A percentile compares a stretch with the other conserved stretches of the same genome.
Evolutionary conservation across 2,329 filamentous ascomycete genomes (phyloP).

Genomic region (Diplocarpon rosae): DNA sequence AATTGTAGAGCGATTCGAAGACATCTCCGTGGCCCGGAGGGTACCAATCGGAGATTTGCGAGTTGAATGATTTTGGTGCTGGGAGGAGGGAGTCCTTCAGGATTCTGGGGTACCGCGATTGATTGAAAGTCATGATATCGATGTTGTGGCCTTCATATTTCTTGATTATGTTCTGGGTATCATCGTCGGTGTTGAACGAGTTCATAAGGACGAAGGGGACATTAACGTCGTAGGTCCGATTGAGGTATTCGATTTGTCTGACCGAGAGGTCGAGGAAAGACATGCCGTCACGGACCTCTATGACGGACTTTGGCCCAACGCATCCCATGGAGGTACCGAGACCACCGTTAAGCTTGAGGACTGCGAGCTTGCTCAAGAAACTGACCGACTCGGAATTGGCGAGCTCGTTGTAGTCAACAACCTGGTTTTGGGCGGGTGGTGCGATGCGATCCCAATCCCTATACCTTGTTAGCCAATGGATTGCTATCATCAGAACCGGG

Average conservation of each 20-base stretch:
- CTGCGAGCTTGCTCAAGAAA: conserved; percentile 94
- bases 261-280: conserved; percentile 98
- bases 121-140: conserved; percentile 99
- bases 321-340: conserved; percentile 99
- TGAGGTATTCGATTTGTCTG: conserved; percentile 97
- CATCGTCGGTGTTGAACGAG: conserved; percentile 99
- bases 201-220: conserved; percentile 99
- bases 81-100: conserved; percentile 97
- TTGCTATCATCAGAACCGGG: conserved; percentile 4
- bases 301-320: conserved; percentile 97
- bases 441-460: conserved; percentile 96
- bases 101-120: conserved; percentile 95
- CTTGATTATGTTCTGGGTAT: conserved; percentile 99
- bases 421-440: conserved; percentile 84
- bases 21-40: conserved; percentile 98
- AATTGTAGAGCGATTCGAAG: conserved; percentile 99
- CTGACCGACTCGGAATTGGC: conserved; percentile 81
- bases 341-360: conserved; percentile 98
- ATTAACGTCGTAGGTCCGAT: conserved; percentile 94
- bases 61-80: conserved; percentile 80
- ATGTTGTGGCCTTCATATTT: conserved; percentile 99
- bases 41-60: conserved; percentile 93
- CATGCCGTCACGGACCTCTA: conserved; percentile 99
- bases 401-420: conserved; percentile 87
- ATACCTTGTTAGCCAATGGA: conserved; percentile 17